Conservation (phyloP, 2,329 filamentous ascomycete species). For the Alternaria alternata region DNA sequence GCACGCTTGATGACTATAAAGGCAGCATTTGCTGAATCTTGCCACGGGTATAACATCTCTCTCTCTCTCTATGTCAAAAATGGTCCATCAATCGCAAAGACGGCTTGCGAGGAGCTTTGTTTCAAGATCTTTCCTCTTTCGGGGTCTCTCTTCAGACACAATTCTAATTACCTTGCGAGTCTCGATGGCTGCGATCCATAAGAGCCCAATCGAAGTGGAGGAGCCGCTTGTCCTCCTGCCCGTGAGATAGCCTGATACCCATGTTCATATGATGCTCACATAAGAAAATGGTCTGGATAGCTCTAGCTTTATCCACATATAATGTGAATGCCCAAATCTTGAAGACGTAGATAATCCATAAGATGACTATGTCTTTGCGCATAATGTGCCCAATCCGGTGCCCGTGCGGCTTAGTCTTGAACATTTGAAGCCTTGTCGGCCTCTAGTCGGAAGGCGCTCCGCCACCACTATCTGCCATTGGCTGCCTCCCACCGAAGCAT, state of each 20-base stretch:
- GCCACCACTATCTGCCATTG: not conserved
- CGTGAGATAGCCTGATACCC: too few species aligned
- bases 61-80: not conserved
- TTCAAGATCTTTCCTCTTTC: not conserved
- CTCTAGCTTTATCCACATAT: too few species aligned
- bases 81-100: not conserved
- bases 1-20: not conserved
- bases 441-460: conserved; percentile 1
- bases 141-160: not conserved
- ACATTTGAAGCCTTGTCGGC: not conserved
- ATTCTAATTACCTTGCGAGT: too few species aligned
- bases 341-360: not conserved
- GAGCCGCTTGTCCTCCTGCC: too few species aligned
- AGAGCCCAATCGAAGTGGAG: too few species aligned
- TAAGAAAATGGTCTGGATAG: too few species aligned
- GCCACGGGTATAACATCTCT: not conserved
- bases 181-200: too few species aligned
- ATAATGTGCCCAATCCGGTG: not conserved
- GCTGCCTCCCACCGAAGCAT: not conserved
- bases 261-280: too few species aligned
- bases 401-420: conserved; percentile 2
- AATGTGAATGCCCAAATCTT: not conserved
- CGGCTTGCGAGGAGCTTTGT: not conserved
- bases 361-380: not conserved
- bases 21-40: not conserved